phyloP scores from a whole-genome alignment of 352 stramenopile species.

The Phytophthora pinifolia region DNA sequence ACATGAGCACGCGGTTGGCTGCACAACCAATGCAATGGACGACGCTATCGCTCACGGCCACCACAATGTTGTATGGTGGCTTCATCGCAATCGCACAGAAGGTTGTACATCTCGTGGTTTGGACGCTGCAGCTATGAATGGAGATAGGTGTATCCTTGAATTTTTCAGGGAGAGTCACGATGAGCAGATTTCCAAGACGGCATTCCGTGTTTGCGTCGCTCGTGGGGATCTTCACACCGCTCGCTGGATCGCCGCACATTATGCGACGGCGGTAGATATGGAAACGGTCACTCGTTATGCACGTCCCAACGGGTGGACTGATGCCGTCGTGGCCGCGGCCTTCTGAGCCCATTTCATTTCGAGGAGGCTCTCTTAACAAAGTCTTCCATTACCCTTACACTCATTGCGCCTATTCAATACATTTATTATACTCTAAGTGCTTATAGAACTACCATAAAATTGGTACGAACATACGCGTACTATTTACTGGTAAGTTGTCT shows the following conservation, averaged over 20 bases:
- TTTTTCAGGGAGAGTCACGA: neutral
- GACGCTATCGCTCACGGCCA: neutral
- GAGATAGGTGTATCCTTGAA: slow-evolving; percentile 2
- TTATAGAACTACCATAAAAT: too few species aligned
- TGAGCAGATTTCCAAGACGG: neutral
- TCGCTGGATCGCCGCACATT: neutral
- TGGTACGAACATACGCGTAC: too few species aligned
- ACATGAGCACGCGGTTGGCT: slow-evolving; percentile 5
- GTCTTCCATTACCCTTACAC: too few species aligned
- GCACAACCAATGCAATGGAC: too few species aligned
- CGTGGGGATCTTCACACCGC: neutral
- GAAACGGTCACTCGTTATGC: neutral
- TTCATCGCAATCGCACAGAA: slow-evolving; percentile 4
- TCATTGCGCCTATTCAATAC: too few species aligned
- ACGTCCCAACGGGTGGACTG: neutral
- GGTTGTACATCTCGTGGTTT: slow-evolving; percentile 5
- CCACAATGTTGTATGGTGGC: slow-evolving; percentile 7
- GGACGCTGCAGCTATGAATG: slow-evolving; percentile 8
- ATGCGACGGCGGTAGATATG: neutral
- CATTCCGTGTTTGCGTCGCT: neutral
- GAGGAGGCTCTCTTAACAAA: too few species aligned
- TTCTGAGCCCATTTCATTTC: too few species aligned
- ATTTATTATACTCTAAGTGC: too few species aligned
- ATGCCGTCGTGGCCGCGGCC: neutral
- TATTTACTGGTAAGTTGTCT: too few species aligned